Base-by-base conservation (phyloP, 805 yeast genomes). In the Ogataea sp. region DNA sequence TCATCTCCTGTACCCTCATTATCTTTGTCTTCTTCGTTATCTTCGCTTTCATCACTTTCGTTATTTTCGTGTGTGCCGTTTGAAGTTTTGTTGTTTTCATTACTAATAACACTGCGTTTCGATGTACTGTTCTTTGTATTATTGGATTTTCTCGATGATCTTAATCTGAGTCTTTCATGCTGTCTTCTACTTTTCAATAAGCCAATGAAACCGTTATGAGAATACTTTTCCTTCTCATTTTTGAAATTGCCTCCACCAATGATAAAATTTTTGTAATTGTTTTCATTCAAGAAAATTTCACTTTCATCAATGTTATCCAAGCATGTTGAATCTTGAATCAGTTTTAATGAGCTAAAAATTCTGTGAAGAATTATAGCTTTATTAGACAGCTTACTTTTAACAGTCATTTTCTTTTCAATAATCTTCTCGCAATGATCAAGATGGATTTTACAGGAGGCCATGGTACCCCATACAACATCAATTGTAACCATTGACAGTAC, bases 401-500 rank as follows among this genome's bases (percentile, higher is more conserved):
- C 70, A 33, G 64, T 64, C 80, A 81, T 79, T 51, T 90, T 76
- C 47, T 77, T 72, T 26, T 75, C 73, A 20, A 87, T 80, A 41
- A 84, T 80, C 40, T 72, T 73, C 44, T 85, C 90, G 62, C 95
- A 83, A 50, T 87, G 76, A 39, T 77, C 73, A 39, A 87, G 66
- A 60, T 85, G 85, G 42, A 78, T 71, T 45, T 76, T 78, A 52
- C 95, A 85, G 48, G 83, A 93, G 40, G 83, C 80, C 89, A 84
- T 83, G 1, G 90, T 78, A 3, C 96, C 95, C 86, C 94, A 83
- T 14, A 85, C 89, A 38, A 85, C 80, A 61, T 87, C 95, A 38
- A 87, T 83, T 6, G 89, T 79, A 36, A 81, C 85, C 95, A 86
- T 84, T 2, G 93, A 80, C 56, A 87, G 68, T 18, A 84, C 79